These are phyloP conservation scores for Chenopodium formosanum DNA, from an alignment of 148 eudicot genomes.

Conservation along the genomic window DNA sequence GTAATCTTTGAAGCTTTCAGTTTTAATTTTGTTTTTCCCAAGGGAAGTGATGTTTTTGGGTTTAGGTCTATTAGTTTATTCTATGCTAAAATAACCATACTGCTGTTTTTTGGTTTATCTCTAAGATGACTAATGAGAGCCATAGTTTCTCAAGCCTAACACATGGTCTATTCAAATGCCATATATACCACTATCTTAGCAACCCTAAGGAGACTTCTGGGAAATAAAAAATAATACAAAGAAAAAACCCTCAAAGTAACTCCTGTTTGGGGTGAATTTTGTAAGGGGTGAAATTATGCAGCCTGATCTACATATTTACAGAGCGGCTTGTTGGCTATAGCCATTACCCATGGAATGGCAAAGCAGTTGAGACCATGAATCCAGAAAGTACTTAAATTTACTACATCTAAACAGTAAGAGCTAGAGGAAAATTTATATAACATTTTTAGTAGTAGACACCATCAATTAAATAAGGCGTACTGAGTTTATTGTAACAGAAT, in stretches of 20 bases:
- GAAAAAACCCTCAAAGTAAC: too few species aligned
- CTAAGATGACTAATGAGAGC: background rate
- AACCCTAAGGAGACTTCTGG: too few species aligned
- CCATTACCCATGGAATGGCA: too few species aligned
- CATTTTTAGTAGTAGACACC: too few species aligned
- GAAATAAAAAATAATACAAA: too few species aligned
- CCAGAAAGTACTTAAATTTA: background rate
- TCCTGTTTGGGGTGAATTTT: too few species aligned
- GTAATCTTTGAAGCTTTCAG: background rate
- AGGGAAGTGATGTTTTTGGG: background rate
- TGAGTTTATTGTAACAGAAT: too few species aligned
- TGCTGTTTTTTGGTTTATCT: background rate
- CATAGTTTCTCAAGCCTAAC: background rate
- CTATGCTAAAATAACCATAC: background rate
- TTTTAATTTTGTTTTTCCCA: background rate
- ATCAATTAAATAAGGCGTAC: too few species aligned
- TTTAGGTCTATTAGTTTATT: background rate
- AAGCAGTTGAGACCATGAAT: too few species aligned
- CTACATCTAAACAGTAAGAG: too few species aligned
- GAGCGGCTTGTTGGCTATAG: background rate
- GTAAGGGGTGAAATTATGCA: background rate
- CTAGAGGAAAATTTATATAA: too few species aligned
- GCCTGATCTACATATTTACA: background rate
- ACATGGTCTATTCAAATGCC: background rate
- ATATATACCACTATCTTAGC: background rate